These are phyloP conservation scores for Hanseniaspora taiwanica DNA, from an alignment of 805 yeast genomes.

Conservation along the genomic window DNA sequence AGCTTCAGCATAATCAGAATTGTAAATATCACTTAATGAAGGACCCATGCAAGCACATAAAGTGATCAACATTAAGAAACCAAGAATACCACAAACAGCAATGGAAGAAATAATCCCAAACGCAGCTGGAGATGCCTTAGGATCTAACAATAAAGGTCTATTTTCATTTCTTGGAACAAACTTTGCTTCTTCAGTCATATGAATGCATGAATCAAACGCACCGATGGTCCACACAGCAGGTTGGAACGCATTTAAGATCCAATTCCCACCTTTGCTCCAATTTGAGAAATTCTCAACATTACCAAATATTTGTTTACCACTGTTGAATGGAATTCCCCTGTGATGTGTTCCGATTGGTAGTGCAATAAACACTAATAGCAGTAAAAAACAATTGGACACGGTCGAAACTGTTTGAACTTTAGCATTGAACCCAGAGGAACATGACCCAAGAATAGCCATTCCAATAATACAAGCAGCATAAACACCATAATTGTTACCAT, in stretches of 20 bases:
- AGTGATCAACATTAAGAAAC: constrained; percentile 42
- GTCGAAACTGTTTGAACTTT: constrained; percentile 43
- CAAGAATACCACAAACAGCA: constrained; percentile 40
- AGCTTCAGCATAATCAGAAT: constrained; percentile 40
- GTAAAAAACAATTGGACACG: constrained; percentile 33
- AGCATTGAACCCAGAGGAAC: constrained; percentile 40
- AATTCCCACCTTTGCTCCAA: constrained; percentile 48
- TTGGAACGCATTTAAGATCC: constrained; percentile 37
- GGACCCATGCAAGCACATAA: constrained; percentile 39
- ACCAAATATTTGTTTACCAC: constrained; percentile 42
- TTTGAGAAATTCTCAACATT: constrained; percentile 32
- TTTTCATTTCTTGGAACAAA: constrained; percentile 34
- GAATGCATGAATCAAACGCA: constrained; percentile 58
- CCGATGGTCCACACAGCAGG: constrained; percentile 67
- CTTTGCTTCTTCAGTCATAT: constrained; percentile 57
- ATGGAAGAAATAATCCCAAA: constrained; percentile 50
- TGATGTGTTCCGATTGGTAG: constrained; percentile 40
- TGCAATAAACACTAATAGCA: constrained; percentile 41
- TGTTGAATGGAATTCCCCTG: constrained; percentile 26
- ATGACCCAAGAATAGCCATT: constrained; percentile 35
- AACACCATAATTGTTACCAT: constrained; percentile 42
- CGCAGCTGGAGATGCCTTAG: constrained; percentile 33
- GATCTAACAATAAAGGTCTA: constrained; percentile 4
- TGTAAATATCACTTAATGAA: constrained; percentile 30
- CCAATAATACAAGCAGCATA: constrained; percentile 41